A percentile compares a stretch with the other conserved stretches of the same genome.
phyloP scores from a whole-genome alignment of 1,284 basidiomycete species.

The Marasmius sp. region DNA sequence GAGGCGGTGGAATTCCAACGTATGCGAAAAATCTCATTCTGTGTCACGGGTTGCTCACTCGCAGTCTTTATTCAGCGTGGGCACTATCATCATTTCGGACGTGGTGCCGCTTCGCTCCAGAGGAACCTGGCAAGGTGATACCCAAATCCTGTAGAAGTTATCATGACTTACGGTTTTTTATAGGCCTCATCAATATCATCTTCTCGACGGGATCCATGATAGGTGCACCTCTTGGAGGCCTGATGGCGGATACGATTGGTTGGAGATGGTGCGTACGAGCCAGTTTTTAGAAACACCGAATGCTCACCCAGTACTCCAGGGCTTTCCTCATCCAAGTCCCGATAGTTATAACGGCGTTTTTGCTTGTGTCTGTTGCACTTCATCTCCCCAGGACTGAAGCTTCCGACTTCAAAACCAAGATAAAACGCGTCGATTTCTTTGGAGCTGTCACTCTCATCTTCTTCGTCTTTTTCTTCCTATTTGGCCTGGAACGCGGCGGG shows the following conservation, averaged over 20 bases:
- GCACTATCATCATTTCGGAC: slow-evolving; percentile 63
- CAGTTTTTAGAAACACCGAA: slow-evolving; percentile 3
- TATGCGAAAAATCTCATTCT: slow-evolving; percentile 20
- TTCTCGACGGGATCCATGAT: slow-evolving; percentile 53
- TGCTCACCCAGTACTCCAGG: slow-evolving; percentile 28
- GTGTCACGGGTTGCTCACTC: slow-evolving; percentile 25
- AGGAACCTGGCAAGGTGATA: slow-evolving; percentile 64
- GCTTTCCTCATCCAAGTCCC: slow-evolving; percentile 62
- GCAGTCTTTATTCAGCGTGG: slow-evolving; percentile 46
- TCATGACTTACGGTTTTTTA: too few relatives aligned
- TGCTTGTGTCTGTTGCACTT: slow-evolving; percentile 48
- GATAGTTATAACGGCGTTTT: slow-evolving; percentile 48
- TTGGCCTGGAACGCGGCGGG: slow-evolving; percentile 59
- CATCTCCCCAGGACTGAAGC: slow-evolving; percentile 42
- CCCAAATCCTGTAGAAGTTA: too few relatives aligned
- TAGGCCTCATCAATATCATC: slow-evolving; percentile 44
- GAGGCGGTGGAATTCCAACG: slow-evolving; percentile 66
- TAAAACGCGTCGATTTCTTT: slow-evolving; percentile 58
- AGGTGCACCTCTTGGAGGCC: slow-evolving; percentile 60
- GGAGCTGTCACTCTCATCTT: slow-evolving; percentile 54
- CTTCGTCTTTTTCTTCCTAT: slow-evolving; percentile 52
- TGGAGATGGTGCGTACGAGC: slow-evolving; percentile 55
- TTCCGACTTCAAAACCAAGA: slow-evolving; percentile 42
- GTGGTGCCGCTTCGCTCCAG: slow-evolving; percentile 56
- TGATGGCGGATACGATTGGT: slow-evolving; percentile 57